Evolutionary conservation across 306 rosid genomes (phyloP).

Genomic region (Trichosanthes truncata): DNA sequence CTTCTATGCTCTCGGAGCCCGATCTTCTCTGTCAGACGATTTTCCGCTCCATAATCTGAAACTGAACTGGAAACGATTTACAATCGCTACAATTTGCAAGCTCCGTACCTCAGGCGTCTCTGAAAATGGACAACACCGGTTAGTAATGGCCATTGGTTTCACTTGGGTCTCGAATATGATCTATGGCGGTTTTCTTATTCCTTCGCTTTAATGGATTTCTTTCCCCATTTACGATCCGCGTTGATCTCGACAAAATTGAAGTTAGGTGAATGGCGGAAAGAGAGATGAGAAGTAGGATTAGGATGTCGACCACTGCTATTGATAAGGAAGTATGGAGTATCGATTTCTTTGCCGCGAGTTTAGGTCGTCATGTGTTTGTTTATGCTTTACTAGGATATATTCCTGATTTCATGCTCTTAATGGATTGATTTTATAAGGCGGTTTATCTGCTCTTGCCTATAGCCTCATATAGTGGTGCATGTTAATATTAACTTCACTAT

Average conservation of each 20-base stretch:
- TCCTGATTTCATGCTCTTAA: background rate
- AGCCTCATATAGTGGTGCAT: background rate
- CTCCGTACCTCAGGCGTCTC: background rate
- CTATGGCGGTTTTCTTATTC: background rate
- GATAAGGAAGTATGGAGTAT: background rate
- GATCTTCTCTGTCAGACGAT: background rate
- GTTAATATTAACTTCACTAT: background rate
- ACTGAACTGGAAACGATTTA: background rate
- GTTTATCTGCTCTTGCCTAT: background rate
- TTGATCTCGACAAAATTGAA: background rate
- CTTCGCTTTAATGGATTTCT: background rate
- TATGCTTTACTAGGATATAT: background rate
- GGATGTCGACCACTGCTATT: background rate
- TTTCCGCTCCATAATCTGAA: background rate
- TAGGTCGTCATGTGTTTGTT: background rate
- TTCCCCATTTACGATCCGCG: constrained; percentile 1
- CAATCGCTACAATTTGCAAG: background rate
- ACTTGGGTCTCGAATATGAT: background rate
- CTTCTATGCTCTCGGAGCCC: background rate
- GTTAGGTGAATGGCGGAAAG: background rate
- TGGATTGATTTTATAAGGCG: background rate
- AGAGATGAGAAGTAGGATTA: constrained; percentile 3
- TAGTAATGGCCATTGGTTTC: background rate
- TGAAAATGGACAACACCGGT: constrained; percentile 4
- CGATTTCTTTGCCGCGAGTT: background rate